Evolutionary conservation across 805 yeast species (phyloP).

Genomic region (Cyberlindnera americana): DNA sequence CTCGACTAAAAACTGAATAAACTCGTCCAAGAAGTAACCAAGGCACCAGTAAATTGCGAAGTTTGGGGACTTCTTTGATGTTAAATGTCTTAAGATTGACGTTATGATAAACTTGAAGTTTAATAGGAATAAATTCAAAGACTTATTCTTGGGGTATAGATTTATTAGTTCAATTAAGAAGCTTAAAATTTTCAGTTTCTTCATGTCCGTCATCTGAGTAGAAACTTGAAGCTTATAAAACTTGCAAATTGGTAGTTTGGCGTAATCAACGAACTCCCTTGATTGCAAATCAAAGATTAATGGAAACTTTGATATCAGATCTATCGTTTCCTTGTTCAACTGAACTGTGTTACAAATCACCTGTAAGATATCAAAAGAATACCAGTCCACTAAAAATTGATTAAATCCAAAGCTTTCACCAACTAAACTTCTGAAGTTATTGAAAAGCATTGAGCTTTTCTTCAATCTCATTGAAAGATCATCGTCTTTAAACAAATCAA

Average conservation of each 20-base stretch:
- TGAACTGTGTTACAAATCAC: conserved; percentile 1
- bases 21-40: conserved; percentile 22
- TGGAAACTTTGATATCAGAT: conserved; percentile 8
- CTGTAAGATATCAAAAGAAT: conserved; percentile 3
- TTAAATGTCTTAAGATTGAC: conserved; percentile 14
- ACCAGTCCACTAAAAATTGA: conserved; percentile 16
- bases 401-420: conserved; percentile 3
- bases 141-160: conserved; percentile 2
- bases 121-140: conserved; percentile 6
- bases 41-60: conserved; percentile 23
- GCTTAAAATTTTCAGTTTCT: conserved; percentile 12
- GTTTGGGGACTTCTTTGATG: conserved; percentile 6
- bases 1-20: conserved; percentile 16
- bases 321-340: background rate
- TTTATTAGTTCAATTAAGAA: conserved; percentile 12
- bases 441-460: conserved; percentile 15
- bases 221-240: conserved; percentile 7
- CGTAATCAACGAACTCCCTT: background rate
- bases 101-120: conserved; percentile 20
- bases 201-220: background rate
- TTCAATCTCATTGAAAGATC: conserved; percentile 5
- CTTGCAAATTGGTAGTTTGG: conserved; percentile 4
- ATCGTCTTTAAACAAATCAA: conserved; percentile 1
- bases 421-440: conserved; percentile 6
- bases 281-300: conserved; percentile 5